Conservation (phyloP, 305 asterid genomes). For the Petunia hybrid region DNA sequence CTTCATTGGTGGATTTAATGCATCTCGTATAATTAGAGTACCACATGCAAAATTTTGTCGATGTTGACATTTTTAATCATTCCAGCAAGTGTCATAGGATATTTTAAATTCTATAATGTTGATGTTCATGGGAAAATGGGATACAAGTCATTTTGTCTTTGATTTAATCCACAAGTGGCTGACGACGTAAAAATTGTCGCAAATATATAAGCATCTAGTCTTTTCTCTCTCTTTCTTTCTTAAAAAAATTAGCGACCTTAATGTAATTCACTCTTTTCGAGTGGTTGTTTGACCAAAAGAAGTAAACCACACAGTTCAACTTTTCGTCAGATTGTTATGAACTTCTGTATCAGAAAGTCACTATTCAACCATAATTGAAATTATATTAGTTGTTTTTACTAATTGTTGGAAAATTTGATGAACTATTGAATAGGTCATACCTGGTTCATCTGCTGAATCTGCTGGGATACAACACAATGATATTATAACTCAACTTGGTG, state of each 20-base stretch:
- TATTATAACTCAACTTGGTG: constrained; percentile 23
- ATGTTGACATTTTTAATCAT: no score
- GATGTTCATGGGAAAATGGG: no score
- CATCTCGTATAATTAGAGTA: no score
- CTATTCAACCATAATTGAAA: constrained; percentile 2
- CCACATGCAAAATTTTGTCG: no score
- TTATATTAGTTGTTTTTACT: background rate
- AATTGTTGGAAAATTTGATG: constrained; percentile 22
- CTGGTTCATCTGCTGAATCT: constrained; percentile 13
- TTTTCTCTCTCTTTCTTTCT: no score
- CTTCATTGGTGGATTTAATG: background rate
- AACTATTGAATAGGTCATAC: constrained; percentile 6
- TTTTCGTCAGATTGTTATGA: background rate
- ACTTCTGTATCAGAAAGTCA: background rate
- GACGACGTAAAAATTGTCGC: no score
- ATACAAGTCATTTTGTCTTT: no score
- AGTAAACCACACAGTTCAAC: background rate
- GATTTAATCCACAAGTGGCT: no score
- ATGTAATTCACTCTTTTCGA: background rate
- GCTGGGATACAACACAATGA: constrained; percentile 25
- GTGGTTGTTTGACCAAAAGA: background rate
- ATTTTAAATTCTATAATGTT: no score
- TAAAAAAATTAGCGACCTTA: background rate
- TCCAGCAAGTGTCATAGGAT: no score
- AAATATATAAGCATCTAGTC: no score